phyloP scores from a whole-genome alignment of 2,329 filamentous ascomycete species.

The Aspergillus hortae region DNA sequence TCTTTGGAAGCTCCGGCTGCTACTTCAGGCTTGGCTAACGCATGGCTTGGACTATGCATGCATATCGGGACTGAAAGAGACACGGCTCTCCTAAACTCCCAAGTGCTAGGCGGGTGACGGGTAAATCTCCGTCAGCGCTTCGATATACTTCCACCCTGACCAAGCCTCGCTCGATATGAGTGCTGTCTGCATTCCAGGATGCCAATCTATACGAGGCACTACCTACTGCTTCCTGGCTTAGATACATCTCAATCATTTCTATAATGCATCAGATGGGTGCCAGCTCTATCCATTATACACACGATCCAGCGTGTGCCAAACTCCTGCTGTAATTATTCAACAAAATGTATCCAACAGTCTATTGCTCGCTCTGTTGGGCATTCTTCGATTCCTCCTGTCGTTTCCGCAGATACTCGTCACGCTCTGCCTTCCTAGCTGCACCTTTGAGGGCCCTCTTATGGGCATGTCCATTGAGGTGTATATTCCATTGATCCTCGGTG shows the following conservation, averaged over 20 bases:
- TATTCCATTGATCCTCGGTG: conserved; percentile 55
- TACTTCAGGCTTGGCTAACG: no score
- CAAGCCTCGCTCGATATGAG: no score
- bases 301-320: neutral
- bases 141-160: no score
- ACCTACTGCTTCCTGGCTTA: no score
- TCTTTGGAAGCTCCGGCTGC: no score
- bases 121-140: no score
- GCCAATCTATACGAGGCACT: no score
- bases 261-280: neutral
- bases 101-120: no score
- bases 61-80: no score
- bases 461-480: conserved; percentile 53
- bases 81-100: no score
- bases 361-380: neutral
- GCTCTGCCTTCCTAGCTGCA: conserved; percentile 26
- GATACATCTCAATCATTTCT: neutral
- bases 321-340: neutral
- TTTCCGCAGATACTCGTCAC: conserved; percentile 30
- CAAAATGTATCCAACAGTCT: neutral
- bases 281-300: neutral
- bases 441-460: conserved; percentile 58
- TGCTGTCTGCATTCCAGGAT: no score
- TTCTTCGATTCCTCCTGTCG: conserved; percentile 11
- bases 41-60: no score